A percentile compares a stretch with the other conserved stretches of the same genome.
Evolutionary conservation across 2,329 filamentous ascomycete species (phyloP).

Genomic region (Keithomyces neogunnii): DNA sequence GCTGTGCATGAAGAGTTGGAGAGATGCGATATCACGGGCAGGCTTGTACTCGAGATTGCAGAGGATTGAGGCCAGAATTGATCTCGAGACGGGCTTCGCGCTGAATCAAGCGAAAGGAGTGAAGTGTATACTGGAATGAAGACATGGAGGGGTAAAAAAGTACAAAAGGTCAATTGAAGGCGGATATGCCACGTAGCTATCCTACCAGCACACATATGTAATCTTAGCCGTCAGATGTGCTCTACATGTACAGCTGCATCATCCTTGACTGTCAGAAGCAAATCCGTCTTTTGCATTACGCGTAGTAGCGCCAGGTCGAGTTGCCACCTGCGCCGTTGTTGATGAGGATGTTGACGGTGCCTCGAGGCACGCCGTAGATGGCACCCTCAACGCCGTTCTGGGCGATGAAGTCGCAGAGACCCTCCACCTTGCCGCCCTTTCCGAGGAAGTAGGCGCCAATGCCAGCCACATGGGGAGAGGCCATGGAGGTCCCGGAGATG

Average conservation of each 20-base stretch:
- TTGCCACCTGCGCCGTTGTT: conserved; percentile 37
- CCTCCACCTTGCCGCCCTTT: conserved; percentile 33
- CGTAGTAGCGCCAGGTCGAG: not conserved
- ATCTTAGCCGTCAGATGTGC: not conserved
- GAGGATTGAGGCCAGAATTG: conserved; percentile 11
- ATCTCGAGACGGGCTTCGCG: not conserved
- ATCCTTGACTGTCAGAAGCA: not conserved
- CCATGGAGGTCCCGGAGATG: conserved; percentile 36
- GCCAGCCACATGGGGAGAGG: conserved; percentile 30
- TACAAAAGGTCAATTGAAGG: not conserved
- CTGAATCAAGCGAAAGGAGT: too few relatives aligned
- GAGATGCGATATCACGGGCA: conserved; percentile 8
- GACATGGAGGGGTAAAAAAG: not conserved
- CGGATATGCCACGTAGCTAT: not conserved
- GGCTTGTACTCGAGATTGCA: conserved; percentile 12
- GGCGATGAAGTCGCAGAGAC: conserved; percentile 38
- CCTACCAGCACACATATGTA: not conserved
- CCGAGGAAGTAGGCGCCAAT: conserved; percentile 35
- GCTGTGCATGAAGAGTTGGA: conserved; percentile 9
- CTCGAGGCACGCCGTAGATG: conserved; percentile 29
- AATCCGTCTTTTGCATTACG: too few relatives aligned
- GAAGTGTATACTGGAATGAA: not conserved
- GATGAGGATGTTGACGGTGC: conserved; percentile 43
- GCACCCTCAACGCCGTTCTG: conserved; percentile 31
- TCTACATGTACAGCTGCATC: not conserved